phyloP scores from a whole-genome alignment of 257 asterid species.

The Leonotis leonurus region DNA sequence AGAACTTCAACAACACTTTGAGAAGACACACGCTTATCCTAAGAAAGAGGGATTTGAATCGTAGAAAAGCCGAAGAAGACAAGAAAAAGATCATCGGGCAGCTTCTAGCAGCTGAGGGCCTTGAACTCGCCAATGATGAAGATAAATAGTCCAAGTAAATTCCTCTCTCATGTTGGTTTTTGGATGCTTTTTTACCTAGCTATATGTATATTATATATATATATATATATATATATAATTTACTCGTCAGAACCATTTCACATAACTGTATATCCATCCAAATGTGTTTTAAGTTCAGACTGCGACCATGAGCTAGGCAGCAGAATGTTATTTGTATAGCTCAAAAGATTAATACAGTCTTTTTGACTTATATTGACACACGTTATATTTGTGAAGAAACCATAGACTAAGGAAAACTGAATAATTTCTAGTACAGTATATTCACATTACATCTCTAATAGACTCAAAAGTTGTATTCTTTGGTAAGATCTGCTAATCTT shows the following conservation, averaged over 20 bases:
- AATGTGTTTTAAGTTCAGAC: neutral
- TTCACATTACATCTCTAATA: slow-evolving; percentile 20
- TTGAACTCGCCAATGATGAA: slow-evolving; percentile 74
- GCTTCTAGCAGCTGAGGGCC: slow-evolving; percentile 95
- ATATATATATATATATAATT: neutral
- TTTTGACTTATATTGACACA: neutral
- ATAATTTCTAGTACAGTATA: slow-evolving; percentile 12
- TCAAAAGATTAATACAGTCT: too few relatives aligned
- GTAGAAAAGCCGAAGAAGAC: slow-evolving; percentile 76
- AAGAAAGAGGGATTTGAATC: slow-evolving; percentile 66
- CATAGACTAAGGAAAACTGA: slow-evolving; percentile 14
- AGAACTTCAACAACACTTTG: slow-evolving; percentile 64
- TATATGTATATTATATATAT: neutral
- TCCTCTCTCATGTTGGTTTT: neutral
- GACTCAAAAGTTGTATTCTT: neutral
- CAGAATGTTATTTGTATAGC: neutral
- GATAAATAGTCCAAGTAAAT: slow-evolving; percentile 28
- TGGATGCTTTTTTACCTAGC: neutral
- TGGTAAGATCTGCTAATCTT: neutral
- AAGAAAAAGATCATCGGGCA: slow-evolving; percentile 49
- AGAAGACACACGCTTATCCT: slow-evolving; percentile 78
- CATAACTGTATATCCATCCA: slow-evolving; percentile 10
- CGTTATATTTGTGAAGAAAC: neutral
- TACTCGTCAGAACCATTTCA: neutral
- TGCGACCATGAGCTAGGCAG: neutral